A percentile compares a stretch with the other conserved stretches of the same genome.
These are phyloP conservation scores for Talaromyces verruculosus DNA, from an alignment of 2,329 filamentous ascomycete genomes.

Conservation along the genomic window DNA sequence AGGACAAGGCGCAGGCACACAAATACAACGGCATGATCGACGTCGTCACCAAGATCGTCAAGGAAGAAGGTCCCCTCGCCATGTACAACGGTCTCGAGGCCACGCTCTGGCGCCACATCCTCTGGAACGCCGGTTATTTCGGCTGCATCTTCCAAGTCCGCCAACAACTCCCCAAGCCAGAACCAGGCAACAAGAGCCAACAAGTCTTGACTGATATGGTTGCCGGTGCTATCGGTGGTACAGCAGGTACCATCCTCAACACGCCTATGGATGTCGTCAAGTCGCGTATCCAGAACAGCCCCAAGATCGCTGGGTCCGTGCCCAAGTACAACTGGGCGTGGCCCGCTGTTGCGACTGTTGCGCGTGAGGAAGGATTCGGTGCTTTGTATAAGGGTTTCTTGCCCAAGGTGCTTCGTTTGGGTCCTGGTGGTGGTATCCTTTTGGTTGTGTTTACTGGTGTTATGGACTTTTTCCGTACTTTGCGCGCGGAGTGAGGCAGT, in stretches of 20 bases:
- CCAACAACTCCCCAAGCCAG: conserved; percentile 74
- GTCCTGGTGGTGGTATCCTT: conserved; percentile 65
- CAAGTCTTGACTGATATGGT: conserved; percentile 86
- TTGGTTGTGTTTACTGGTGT: conserved; percentile 52
- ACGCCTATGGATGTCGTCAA: conserved; percentile 98
- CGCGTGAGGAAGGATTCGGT: conserved; percentile 86
- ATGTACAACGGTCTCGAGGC: conserved; percentile 97
- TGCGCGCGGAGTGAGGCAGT: conserved; percentile 47
- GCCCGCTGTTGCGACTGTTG: conserved; percentile 79
- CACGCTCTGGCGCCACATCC: conserved; percentile 90
- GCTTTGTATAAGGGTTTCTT: conserved; percentile 98
- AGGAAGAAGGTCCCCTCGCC: conserved; percentile 77
- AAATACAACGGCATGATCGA: conserved; percentile 60
- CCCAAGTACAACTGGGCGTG: conserved; percentile 99
- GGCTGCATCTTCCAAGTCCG: conserved; percentile 98
- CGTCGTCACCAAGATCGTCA: conserved; percentile 66
- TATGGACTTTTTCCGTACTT: conserved; percentile 80
- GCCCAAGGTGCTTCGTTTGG: conserved; percentile 83
- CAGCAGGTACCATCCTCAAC: conserved; percentile 86
- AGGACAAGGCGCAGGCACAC: conserved; percentile 88
- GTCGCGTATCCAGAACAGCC: conserved; percentile 92
- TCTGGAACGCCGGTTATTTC: conserved; percentile 97
- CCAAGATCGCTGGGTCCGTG: conserved; percentile 73
- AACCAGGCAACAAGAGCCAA: conserved; percentile 66
- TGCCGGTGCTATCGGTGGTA: conserved; percentile 84